Evolutionary conservation across 805 yeast genomes (phyloP).

Genomic region (Candida anglica): DNA sequence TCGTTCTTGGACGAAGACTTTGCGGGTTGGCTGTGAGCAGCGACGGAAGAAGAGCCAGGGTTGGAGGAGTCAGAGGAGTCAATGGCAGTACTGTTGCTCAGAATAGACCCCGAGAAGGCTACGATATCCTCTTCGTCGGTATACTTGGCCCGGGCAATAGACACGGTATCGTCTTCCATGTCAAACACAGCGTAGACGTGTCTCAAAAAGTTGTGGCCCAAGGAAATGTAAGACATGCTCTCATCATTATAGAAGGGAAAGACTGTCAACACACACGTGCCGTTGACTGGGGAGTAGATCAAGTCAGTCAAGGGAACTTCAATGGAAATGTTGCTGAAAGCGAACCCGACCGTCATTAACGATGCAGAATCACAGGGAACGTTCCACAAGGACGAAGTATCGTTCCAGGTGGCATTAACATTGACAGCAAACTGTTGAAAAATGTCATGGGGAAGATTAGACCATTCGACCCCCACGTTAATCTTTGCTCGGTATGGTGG

Average conservation of each 20-base stretch:
- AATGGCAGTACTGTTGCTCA: too few species aligned
- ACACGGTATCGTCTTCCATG: constrained; percentile 51
- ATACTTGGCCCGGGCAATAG: constrained; percentile 40
- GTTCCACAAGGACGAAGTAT: constrained; percentile 32
- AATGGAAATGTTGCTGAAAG: not conserved
- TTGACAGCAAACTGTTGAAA: too few species aligned
- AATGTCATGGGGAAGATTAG: too few species aligned
- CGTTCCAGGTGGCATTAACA: constrained; percentile 37
- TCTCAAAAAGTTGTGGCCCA: constrained; percentile 67
- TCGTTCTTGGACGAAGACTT: too few species aligned
- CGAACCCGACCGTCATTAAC: constrained; percentile 6
- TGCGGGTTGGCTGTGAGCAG: too few species aligned
- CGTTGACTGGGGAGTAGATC: not conserved
- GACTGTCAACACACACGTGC: too few species aligned
- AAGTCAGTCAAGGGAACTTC: not conserved
- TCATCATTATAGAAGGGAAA: not conserved
- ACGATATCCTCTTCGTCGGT: constrained; percentile 36
- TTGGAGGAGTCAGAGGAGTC: too few species aligned
- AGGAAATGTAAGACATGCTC: too few species aligned
- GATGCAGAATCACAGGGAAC: too few species aligned
- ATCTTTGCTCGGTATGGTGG: too few species aligned
- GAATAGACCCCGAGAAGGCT: constrained; percentile 41
- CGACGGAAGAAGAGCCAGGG: too few species aligned
- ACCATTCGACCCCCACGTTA: too few species aligned
- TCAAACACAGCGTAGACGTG: constrained; percentile 64